These are phyloP conservation scores for Lithospermum erythrorhizon DNA, from an alignment of 257 asterid genomes.

Conservation along the genomic window DNA sequence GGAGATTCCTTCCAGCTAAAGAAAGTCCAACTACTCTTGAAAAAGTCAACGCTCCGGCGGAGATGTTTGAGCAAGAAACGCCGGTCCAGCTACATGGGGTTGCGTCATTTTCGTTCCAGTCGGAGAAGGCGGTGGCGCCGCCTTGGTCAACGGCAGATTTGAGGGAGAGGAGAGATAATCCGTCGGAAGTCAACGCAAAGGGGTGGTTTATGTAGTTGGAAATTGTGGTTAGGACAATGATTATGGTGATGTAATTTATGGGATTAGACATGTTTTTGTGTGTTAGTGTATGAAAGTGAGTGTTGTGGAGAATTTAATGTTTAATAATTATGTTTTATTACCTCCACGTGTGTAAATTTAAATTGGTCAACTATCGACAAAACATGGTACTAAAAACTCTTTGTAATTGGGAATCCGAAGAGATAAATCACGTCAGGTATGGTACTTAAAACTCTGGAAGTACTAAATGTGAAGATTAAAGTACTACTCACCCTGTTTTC, in stretches of 20 bases:
- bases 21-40: constrained; percentile 50
- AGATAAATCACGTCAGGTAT: no score
- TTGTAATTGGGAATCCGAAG: no score
- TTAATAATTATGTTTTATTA: no score
- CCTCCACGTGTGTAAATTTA: no score
- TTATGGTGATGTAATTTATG: not conserved
- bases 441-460: no score
- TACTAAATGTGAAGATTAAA: not conserved
- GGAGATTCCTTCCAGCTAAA: constrained; percentile 59
- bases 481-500: no score
- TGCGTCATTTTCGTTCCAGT: constrained; percentile 65
- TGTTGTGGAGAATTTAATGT: not conserved
- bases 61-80: constrained; percentile 57
- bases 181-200: constrained; percentile 45
- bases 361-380: not conserved
- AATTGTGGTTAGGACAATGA: constrained; percentile 7
- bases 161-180: constrained; percentile 61
- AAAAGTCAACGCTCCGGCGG: constrained; percentile 19
- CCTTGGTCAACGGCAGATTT: constrained; percentile 61
- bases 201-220: not conserved
- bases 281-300: no score
- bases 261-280: not conserved
- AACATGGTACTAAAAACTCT: not conserved
- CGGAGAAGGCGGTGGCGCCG: constrained; percentile 34
- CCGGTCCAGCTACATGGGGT: constrained; percentile 96